These are phyloP conservation scores for Plasmodium vinckei DNA, from an alignment of 169 alveolate genomes.

Conservation along the genomic window DNA sequence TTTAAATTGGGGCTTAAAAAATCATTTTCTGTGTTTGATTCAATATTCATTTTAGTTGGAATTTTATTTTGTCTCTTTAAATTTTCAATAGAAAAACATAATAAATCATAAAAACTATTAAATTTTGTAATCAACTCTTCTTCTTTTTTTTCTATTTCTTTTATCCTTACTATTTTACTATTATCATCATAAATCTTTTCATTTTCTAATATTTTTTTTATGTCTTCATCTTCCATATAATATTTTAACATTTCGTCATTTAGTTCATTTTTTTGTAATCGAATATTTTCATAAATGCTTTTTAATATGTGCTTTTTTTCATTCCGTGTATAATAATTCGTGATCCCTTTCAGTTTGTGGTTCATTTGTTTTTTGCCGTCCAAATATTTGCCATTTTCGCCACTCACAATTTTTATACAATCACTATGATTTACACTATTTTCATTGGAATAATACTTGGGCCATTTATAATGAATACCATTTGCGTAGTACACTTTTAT, in stretches of 20 bases:
- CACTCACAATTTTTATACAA: no score
- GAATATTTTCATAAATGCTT: conserved; percentile 51
- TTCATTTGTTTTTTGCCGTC: background rate
- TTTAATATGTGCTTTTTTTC: conserved; percentile 58
- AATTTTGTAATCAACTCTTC: conserved; percentile 56
- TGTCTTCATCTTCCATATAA: conserved; percentile 53
- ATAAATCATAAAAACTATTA: conserved; percentile 58
- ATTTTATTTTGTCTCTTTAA: conserved; percentile 9
- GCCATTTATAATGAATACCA: conserved; percentile 4
- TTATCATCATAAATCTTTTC: conserved; percentile 46
- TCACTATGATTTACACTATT: background rate
- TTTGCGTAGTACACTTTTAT: background rate
- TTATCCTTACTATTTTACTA: conserved; percentile 28
- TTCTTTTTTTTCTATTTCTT: conserved; percentile 46
- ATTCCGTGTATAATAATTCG: conserved; percentile 54
- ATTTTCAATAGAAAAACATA: conserved; percentile 37
- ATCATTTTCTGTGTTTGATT: background rate
- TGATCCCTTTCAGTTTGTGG: conserved; percentile 9
- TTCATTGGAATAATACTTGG: conserved; percentile 2
- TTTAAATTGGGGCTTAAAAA: background rate
- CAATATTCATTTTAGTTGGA: background rate
- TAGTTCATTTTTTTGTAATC: conserved; percentile 11
- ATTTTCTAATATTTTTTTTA: conserved; percentile 31
- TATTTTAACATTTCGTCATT: conserved; percentile 25
- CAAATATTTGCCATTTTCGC: no score